Conservation (phyloP, 495 filamentous ascomycete species). For the Penicillium longicatenatum region DNA sequence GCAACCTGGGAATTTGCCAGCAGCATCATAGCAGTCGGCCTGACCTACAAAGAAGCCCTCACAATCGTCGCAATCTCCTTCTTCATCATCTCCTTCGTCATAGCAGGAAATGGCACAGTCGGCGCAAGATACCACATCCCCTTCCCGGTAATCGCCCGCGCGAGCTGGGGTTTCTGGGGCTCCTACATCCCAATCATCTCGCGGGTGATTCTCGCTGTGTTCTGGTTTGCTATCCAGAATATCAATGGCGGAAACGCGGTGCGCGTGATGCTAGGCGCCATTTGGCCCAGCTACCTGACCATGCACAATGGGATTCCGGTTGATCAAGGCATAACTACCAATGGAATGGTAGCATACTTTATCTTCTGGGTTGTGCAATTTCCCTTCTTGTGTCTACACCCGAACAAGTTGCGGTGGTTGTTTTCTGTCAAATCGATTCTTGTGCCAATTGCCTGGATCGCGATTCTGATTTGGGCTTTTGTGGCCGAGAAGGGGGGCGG, state of each 20-base stretch:
- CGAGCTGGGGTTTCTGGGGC: conserved; percentile 70
- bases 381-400: conserved; percentile 50
- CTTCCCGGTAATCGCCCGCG: conserved; percentile 68
- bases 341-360: conserved; percentile 65
- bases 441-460: conserved; percentile 49
- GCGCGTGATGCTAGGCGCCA: conserved; percentile 67
- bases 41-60: conserved; percentile 62
- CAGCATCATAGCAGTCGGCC: conserved; percentile 62
- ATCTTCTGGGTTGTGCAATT: conserved; percentile 54
- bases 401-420: conserved; percentile 47
- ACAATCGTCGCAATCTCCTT: conserved; percentile 62
- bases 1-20: conserved; percentile 63
- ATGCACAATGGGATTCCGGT: conserved; percentile 57
- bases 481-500: conserved; percentile 38
- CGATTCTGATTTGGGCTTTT: conserved; percentile 53
- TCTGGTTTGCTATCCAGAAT: conserved; percentile 73
- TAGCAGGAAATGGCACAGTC: conserved; percentile 64
- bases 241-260: conserved; percentile 67
- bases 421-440: conserved; percentile 48
- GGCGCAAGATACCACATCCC: conserved; percentile 64
- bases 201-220: conserved; percentile 66
- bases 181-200: conserved; percentile 68
- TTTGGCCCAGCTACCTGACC: conserved; percentile 63
- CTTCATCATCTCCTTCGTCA: conserved; percentile 63
- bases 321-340: conserved; percentile 62